Evolutionary conservation across 441 rosid genomes (phyloP).

Genomic region (Manihot esculenta): DNA sequence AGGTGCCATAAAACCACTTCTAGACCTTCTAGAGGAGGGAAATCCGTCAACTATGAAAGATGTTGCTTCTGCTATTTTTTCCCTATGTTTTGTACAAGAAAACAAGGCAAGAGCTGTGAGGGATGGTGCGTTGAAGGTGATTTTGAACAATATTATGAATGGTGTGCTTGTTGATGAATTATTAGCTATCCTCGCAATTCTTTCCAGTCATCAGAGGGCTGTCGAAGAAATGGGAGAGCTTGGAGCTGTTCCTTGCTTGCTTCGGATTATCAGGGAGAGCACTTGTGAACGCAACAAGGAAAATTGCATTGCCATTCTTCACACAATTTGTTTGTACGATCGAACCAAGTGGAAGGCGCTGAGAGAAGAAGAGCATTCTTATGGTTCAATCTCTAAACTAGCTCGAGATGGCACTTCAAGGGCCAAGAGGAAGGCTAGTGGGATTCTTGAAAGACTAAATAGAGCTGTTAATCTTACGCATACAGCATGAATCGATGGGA

Average conservation of each 20-base stretch:
- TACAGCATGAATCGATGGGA: slow-evolving; percentile 53
- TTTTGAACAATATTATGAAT: slow-evolving; percentile 58
- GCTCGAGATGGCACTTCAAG: slow-evolving; percentile 77
- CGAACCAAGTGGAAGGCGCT: slow-evolving; percentile 72
- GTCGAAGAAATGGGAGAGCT: slow-evolving; percentile 72
- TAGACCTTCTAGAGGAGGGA: slow-evolving; percentile 76
- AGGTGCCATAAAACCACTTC: slow-evolving; percentile 69
- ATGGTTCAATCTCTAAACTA: slow-evolving; percentile 72
- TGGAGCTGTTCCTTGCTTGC: slow-evolving; percentile 74
- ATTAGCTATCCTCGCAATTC: slow-evolving; percentile 79
- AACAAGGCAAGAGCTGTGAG: slow-evolving; percentile 80
- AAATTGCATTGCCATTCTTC: slow-evolving; percentile 72
- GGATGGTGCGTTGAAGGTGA: slow-evolving; percentile 75
- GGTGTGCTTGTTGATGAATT: slow-evolving; percentile 76
- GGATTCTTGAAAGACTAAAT: slow-evolving; percentile 72
- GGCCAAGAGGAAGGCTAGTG: slow-evolving; percentile 86
- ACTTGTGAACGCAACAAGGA: slow-evolving; percentile 79
- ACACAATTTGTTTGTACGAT: slow-evolving; percentile 63
- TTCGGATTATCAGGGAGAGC: slow-evolving; percentile 61
- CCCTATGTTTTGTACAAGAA: slow-evolving; percentile 66
- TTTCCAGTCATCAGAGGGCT: slow-evolving; percentile 69
- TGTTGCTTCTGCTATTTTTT: slow-evolving; percentile 85
- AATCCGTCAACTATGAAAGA: slow-evolving; percentile 76
- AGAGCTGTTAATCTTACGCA: slow-evolving; percentile 71
- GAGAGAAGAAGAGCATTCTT: slow-evolving; percentile 63